Percentiles rank a stretch among this genome's conserved stretches.
These are phyloP conservation scores for Ilex paraguariensis DNA, from an alignment of 305 asterid species.

Conservation along the genomic window DNA sequence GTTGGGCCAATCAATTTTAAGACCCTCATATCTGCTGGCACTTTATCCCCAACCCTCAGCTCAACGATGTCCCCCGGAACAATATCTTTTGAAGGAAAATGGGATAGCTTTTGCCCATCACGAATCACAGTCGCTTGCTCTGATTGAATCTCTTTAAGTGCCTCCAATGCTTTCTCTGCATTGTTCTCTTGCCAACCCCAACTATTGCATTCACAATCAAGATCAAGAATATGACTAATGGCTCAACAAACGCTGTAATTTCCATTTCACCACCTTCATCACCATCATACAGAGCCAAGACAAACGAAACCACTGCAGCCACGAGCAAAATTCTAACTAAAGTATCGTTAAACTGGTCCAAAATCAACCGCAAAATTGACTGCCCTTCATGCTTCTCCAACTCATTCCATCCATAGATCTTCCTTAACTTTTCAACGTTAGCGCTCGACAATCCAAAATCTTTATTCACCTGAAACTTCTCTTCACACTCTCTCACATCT, in stretches of 20 bases:
- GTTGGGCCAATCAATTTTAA: slow-evolving; percentile 77
- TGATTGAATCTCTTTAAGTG: slow-evolving; percentile 91
- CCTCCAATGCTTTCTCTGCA: slow-evolving; percentile 95
- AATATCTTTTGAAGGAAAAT: slow-evolving; percentile 79
- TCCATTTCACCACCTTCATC: slow-evolving; percentile 95
- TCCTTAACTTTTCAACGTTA: slow-evolving; percentile 60
- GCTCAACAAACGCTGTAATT: slow-evolving; percentile 96
- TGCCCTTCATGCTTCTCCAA: slow-evolving; percentile 92
- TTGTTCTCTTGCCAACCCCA: slow-evolving; percentile 99
- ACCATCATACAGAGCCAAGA: slow-evolving; percentile 88
- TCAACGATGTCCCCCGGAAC: slow-evolving; percentile 96
- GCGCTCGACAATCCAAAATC: slow-evolving; percentile 50
- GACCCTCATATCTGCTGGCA: slow-evolving; percentile 97
- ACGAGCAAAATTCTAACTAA: slow-evolving; percentile 75
- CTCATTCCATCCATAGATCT: slow-evolving; percentile 75
- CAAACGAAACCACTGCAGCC: slow-evolving; percentile 89
- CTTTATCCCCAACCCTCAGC: slow-evolving; percentile 89
- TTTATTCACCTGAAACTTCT: slow-evolving; percentile 46
- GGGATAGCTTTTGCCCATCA: slow-evolving; percentile 59
- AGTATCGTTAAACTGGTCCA: slow-evolving; percentile 92
- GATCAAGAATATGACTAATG: slow-evolving; percentile 81
- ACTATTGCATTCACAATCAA: slow-evolving; percentile 89
- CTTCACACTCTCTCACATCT: slow-evolving; percentile 73
- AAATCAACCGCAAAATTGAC: slow-evolving; percentile 61
- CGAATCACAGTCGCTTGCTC: slow-evolving; percentile 81